Evolutionary conservation across 2,329 filamentous ascomycete genomes (phyloP).

Genomic region (Fusarium redolens): DNA sequence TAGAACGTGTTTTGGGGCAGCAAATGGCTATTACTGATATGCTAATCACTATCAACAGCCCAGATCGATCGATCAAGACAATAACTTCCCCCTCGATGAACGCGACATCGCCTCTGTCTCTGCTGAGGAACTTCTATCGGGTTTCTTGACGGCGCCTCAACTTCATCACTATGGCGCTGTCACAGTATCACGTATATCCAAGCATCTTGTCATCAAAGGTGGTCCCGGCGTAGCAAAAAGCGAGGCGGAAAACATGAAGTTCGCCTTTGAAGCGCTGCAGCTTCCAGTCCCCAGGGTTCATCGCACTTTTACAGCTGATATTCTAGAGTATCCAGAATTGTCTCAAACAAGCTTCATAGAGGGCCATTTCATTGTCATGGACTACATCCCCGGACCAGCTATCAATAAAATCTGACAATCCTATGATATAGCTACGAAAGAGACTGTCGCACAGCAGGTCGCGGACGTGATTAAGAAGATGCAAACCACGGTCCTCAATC

Average conservation of each 20-base stretch:
- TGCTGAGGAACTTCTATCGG: not conserved
- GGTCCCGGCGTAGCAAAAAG: not conserved
- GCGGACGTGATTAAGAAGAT: fast-evolving
- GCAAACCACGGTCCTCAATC: fast-evolving
- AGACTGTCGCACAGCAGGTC: fast-evolving
- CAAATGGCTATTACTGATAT: not conserved
- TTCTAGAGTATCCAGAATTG: not conserved
- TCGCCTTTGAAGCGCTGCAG: fast-evolving
- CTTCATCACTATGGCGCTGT: not conserved
- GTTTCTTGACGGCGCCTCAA: not conserved
- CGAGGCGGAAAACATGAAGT: not conserved
- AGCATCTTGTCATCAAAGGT: fast-evolving
- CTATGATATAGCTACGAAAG: fast-evolving
- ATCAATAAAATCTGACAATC: fast-evolving
- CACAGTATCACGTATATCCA: fast-evolving
- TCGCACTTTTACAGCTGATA: not conserved
- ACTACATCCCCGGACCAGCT: fast-evolving
- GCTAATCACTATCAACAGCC: not conserved
- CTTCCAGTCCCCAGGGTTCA: fast-evolving
- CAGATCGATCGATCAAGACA: fast-evolving
- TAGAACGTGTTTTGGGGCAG: not conserved
- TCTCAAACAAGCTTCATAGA: fast-evolving
- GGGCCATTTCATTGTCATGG: not conserved
- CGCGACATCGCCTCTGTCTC: fast-evolving
- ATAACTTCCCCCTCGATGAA: fast-evolving